A percentile compares a stretch with the other conserved stretches of the same genome.
Evolutionary conservation across 164 flowering plant genomes (phyloP).

Genomic region (Stephania cephalantha): DNA sequence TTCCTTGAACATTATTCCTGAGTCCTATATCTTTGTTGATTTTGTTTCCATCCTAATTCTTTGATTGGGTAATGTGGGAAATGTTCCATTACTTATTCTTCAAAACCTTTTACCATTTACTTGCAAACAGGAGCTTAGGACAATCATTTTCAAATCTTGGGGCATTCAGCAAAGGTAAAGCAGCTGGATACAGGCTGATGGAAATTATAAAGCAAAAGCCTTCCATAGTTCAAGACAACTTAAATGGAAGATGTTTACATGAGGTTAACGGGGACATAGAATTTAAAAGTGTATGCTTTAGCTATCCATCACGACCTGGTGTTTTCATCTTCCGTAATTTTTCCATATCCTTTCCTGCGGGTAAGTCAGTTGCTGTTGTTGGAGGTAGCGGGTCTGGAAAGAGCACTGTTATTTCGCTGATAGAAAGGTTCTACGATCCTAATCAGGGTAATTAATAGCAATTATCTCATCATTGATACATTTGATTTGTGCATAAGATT

Average conservation of each 20-base stretch:
- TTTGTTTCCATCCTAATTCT: not conserved
- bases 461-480: not conserved
- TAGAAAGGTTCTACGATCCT: conserved; percentile 95
- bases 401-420: conserved; percentile 90
- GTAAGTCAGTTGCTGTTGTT: conserved; percentile 94
- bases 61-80: not conserved
- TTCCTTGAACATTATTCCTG: not conserved
- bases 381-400: conserved; percentile 99
- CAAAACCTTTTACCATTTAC: not conserved
- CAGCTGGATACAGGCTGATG: conserved; percentile 91
- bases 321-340: conserved; percentile 69
- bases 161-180: conserved; percentile 96
- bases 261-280: conserved; percentile 85
- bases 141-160: conserved; percentile 97
- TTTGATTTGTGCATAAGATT: conserved; percentile 2
- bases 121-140: conserved; percentile 75
- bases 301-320: conserved; percentile 96
- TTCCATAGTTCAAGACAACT: conserved; percentile 55
- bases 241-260: conserved; percentile 55
- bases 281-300: conserved; percentile 76
- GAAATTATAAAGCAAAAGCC: conserved; percentile 91
- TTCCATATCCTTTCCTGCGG: conserved; percentile 80
- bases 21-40: not conserved
- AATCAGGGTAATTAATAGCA: conserved; percentile 51
- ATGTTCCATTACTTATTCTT: not conserved